Percentiles rank a stretch among this genome's conserved stretches.
Conservation (phyloP, 129 eudicot species). For the Solidago caesia region DNA sequence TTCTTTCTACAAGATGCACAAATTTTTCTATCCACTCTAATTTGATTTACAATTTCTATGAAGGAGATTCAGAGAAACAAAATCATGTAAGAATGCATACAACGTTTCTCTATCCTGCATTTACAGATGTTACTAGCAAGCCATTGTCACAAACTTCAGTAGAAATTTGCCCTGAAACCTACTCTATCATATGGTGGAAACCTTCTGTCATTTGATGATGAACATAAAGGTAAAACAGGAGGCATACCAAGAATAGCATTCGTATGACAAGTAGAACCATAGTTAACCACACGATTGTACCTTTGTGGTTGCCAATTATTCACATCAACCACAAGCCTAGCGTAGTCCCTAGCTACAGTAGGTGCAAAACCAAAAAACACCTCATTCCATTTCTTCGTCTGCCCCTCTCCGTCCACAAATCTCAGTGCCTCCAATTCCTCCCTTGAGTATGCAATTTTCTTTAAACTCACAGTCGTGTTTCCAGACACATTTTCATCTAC, state of each 20-base stretch:
- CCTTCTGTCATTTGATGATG: conserved; percentile 29
- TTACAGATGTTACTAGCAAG: conserved; percentile 30
- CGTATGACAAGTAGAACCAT: conserved; percentile 23
- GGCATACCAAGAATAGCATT: conserved; percentile 34
- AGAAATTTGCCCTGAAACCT: conserved; percentile 21
- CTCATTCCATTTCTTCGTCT: conserved; percentile 29
- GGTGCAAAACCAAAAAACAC: conserved; percentile 25
- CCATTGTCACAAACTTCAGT: conserved; percentile 21
- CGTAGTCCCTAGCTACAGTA: conserved; percentile 36
- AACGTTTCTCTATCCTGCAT: conserved; percentile 15
- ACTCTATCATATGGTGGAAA: conserved; percentile 17
- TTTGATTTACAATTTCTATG: conserved; percentile 22
- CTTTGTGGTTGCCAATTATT: conserved; percentile 24
- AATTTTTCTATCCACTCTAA: neutral
- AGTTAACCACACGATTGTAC: conserved; percentile 28
- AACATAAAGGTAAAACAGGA: conserved; percentile 33
- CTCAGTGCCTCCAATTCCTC: conserved; percentile 41
- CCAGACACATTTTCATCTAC: conserved; percentile 15
- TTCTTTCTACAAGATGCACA: conserved; percentile 31
- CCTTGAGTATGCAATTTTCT: conserved; percentile 30
- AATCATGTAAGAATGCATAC: conserved; percentile 15
- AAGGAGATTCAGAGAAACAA: conserved; percentile 1
- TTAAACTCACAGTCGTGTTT: conserved; percentile 14
- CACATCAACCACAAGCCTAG: conserved; percentile 24
- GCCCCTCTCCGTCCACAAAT: conserved; percentile 29